Conservation (phyloP, 1,284 basidiomycete species). For the Malassezia arunalokei region DNA sequence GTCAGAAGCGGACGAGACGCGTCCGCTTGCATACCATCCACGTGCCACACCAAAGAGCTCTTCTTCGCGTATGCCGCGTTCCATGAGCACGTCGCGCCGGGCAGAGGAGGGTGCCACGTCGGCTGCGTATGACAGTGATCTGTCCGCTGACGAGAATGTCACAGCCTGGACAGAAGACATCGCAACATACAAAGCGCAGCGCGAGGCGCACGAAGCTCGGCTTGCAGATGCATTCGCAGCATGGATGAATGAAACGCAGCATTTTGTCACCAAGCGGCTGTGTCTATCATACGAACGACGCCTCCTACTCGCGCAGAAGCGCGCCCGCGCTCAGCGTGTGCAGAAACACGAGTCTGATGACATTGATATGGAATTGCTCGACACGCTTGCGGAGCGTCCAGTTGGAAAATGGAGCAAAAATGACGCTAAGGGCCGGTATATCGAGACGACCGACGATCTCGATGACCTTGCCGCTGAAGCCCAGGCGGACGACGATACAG, state of each 20-base stretch:
- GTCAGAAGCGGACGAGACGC: not conserved
- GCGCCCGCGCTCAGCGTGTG: slow-evolving; percentile 5
- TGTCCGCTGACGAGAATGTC: slow-evolving; percentile 35
- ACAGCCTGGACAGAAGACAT: slow-evolving; percentile 30
- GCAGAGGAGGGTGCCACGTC: not conserved
- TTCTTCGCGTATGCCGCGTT: not conserved
- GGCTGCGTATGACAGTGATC: slow-evolving; percentile 35
- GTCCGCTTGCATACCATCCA: not conserved
- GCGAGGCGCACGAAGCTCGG: slow-evolving; percentile 19
- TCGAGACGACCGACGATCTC: slow-evolving; percentile 9
- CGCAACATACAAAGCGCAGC: slow-evolving; percentile 25
- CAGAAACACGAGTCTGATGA: slow-evolving; percentile 29
- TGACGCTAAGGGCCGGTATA: not conserved
- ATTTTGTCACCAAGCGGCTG: slow-evolving; percentile 23
- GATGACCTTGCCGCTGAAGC: slow-evolving; percentile 22
- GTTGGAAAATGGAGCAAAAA: not conserved
- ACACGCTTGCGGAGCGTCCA: slow-evolving; percentile 25
- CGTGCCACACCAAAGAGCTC: not conserved
- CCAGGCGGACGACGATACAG: slow-evolving; percentile 12
- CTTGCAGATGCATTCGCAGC: slow-evolving; percentile 26
- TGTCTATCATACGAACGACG: slow-evolving; percentile 29
- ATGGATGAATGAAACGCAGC: slow-evolving; percentile 18
- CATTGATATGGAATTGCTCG: slow-evolving; percentile 39
- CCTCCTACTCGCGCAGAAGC: slow-evolving; percentile 23
- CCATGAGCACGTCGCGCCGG: not conserved